phyloP scores from a whole-genome alignment of 73 alveolate species.

The Tetrahymena malaccensis region DNA sequence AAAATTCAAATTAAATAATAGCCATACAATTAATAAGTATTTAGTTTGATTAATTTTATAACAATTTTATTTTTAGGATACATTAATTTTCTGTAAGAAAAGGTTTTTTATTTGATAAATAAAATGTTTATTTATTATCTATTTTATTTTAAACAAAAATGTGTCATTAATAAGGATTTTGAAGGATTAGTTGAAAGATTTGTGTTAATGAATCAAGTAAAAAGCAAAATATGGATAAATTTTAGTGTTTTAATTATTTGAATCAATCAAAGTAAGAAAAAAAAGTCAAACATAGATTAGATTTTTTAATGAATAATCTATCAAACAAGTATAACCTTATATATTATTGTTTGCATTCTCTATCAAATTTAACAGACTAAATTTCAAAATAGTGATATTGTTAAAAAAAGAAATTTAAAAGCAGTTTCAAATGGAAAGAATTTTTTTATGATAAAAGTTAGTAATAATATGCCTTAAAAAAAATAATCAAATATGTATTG shows the following conservation, averaged over 20 bases:
- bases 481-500: background rate
- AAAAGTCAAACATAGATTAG: background rate
- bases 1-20: background rate
- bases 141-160: too few species aligned
- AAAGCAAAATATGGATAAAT: background rate
- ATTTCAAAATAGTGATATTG: background rate
- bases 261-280: too few species aligned
- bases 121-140: too few species aligned
- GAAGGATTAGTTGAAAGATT: background rate
- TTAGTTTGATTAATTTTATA: too few species aligned
- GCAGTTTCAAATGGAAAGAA: background rate
- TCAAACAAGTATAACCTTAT: too few species aligned
- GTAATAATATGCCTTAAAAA: too few species aligned
- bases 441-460: background rate
- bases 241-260: background rate
- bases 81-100: background rate
- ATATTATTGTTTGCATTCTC: background rate
- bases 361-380: background rate
- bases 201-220: background rate
- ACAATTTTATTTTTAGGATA: too few species aligned
- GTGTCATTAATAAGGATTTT: too few species aligned
- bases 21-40: background rate
- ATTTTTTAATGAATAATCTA: background rate
- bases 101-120: too few species aligned
- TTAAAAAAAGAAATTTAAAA: background rate